A percentile compares a stretch with the other conserved stretches of the same genome.
phyloP scores from a whole-genome alignment of 1,284 basidiomycete species.

The Rugosomyces carneus region DNA sequence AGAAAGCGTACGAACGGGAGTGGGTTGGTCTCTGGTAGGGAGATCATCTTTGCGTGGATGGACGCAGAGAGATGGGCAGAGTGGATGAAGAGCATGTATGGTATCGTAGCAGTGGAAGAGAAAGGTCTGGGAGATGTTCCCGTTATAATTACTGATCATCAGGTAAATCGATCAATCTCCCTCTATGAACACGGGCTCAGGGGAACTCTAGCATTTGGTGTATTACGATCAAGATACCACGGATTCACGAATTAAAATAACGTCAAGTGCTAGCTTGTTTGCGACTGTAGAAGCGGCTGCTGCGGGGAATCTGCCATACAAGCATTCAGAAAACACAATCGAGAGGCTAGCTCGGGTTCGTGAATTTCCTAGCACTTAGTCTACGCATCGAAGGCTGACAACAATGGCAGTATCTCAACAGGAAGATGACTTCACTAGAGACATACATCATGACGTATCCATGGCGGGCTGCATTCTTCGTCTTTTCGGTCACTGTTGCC shows the following conservation, averaged over 20 bases:
- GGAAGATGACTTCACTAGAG: conserved; percentile 41
- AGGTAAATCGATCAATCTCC: conserved; percentile 40
- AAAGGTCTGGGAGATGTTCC: conserved; percentile 39
- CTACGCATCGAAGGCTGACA: background rate
- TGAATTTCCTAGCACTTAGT: conserved; percentile 14
- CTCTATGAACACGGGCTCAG: conserved; percentile 15
- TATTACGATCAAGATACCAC: conserved; percentile 58
- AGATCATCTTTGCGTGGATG: conserved; percentile 84
- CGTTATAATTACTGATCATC: conserved; percentile 76
- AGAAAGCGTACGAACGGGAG: conserved; percentile 36
- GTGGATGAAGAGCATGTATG: conserved; percentile 89
- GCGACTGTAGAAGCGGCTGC: conserved; percentile 67
- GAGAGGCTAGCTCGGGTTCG: conserved; percentile 65
- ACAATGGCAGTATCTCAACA: conserved; percentile 43
- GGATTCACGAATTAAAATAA: conserved; percentile 50
- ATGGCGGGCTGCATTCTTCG: conserved; percentile 25
- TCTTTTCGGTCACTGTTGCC: conserved; percentile 21
- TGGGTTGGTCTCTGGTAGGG: conserved; percentile 34
- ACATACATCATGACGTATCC: conserved; percentile 37
- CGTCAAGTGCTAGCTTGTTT: conserved; percentile 51
- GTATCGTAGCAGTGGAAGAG: conserved; percentile 35
- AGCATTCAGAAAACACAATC: conserved; percentile 63
- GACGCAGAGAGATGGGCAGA: conserved; percentile 73
- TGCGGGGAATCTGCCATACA: conserved; percentile 47
- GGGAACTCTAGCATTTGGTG: conserved; percentile 46